Evolutionary conservation across 768 basidiomycete genomes (phyloP), one percentile per base, ranked within the genome.

Genomic region (Dacryopinax primogenitus): DNA sequence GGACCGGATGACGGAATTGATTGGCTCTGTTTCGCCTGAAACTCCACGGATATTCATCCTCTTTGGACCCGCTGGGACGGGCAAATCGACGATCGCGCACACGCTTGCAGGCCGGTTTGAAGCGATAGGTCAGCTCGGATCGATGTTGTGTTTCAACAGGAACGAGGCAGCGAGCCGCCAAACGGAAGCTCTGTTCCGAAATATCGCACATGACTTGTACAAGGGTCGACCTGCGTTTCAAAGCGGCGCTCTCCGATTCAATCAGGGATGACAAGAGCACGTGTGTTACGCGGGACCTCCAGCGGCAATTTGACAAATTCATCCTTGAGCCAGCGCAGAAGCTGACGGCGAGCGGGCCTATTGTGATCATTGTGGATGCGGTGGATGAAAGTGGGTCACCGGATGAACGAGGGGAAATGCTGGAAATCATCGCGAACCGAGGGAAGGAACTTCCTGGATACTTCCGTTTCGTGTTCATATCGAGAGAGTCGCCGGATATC

Each of bases 41-140:
- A n/a, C n/a, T n/a, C n/a, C n/a, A n/a, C 51, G 51, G 1, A 26
- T 68, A 16, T 33, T 68, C 47, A 15, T 69, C n/a, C 45, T 70
- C 15, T 21, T 23, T 23, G 68, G 69, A 21, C 37, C 37, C 2
- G 65, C 69, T 0, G 68, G 68, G 3, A 45, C 66, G 0, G 69
- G 68, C 36, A 68, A 70, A 45, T 70, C 69, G 12, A 51, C 68
- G 1, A 65, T 68, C 39, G 68, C 68, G 12, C 61, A 63, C 33
- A 51, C 66, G 21, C 35, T 70, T 18, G 65, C 66, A 1, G 12
- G 21, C 12, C 33, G 36, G 12, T 64, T 63, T 34, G 15, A 26
- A 1, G 33, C 7, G n/a, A 30, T 61, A 21, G 30, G 44, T 9
- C 47, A 66, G 16, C 66, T 70, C 1, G 69, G 66, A 0, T 67